Evolutionary conservation across 257 asterid species (phyloP).

Genomic region (Gentiana straminea): DNA sequence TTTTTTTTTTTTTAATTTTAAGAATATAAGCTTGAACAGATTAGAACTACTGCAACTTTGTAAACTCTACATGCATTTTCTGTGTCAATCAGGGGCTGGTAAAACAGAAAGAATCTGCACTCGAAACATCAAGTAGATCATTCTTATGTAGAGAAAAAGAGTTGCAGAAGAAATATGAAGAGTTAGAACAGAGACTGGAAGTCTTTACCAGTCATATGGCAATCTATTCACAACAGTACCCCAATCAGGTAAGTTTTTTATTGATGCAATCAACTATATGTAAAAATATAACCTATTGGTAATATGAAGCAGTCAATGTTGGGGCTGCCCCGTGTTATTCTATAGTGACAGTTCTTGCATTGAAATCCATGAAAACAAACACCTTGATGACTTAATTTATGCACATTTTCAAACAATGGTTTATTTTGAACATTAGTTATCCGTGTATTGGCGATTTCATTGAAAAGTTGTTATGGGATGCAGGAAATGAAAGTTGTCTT

Average conservation of each 20-base stretch:
- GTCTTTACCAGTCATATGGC: constrained; percentile 29
- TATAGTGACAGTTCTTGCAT: too few relatives aligned
- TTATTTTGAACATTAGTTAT: too few relatives aligned
- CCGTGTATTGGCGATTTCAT: too few relatives aligned
- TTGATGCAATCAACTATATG: not conserved
- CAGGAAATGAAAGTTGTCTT: too few relatives aligned
- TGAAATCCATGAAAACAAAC: too few relatives aligned
- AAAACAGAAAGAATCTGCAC: constrained; percentile 55
- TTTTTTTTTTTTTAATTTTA: too few relatives aligned
- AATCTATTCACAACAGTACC: constrained; percentile 23
- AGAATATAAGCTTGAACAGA: too few relatives aligned
- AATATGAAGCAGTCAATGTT: not conserved
- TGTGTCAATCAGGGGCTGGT: constrained; percentile 44
- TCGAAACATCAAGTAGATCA: constrained; percentile 47
- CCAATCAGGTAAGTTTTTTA: constrained; percentile 36
- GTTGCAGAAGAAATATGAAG: constrained; percentile 55
- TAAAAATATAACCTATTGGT: not conserved
- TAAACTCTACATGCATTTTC: not conserved
- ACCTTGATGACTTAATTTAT: too few relatives aligned
- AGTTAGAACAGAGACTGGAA: constrained; percentile 50
- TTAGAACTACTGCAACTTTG: too few relatives aligned
- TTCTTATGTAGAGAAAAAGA: constrained; percentile 70
- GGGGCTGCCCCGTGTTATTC: not conserved
- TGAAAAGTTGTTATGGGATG: too few relatives aligned
- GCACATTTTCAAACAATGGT: too few relatives aligned